phyloP scores from a whole-genome alignment of 2,329 filamentous ascomycete genomes.

The Monascus ruber region DNA sequence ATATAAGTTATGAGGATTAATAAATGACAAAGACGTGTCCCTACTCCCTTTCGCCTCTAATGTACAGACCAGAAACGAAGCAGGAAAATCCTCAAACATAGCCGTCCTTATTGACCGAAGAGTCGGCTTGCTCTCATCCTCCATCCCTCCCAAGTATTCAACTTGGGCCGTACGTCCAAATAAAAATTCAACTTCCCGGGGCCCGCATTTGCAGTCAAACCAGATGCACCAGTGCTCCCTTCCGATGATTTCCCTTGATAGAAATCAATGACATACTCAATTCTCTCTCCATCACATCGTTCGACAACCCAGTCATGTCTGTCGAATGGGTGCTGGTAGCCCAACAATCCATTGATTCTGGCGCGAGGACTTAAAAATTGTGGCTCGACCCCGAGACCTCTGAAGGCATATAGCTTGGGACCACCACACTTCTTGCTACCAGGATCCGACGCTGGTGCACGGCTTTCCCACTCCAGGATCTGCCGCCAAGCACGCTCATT shows the following conservation, averaged over 20 bases:
- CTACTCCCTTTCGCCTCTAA: conserved; percentile 18
- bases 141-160: conserved; percentile 52
- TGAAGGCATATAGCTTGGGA: conserved; percentile 73
- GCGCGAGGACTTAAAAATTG: conserved; percentile 66
- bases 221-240: conserved; percentile 14
- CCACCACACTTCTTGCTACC: conserved; percentile 60
- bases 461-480: conserved; percentile 79
- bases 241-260: conserved; percentile 59
- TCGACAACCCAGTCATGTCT: conserved; percentile 96
- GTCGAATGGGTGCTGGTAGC: conserved; percentile 89
- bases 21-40: conserved; percentile 8
- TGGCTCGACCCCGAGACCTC: conserved; percentile 46
- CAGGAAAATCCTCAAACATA: neutral
- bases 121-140: conserved; percentile 43
- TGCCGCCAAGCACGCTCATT: conserved; percentile 94
- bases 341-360: conserved; percentile 67
- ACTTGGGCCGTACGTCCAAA: conserved; percentile 53
- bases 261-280: conserved; percentile 98
- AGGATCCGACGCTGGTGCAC: conserved; percentile 43
- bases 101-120: conserved; percentile 30
- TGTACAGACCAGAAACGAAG: conserved; percentile 5
- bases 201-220: conserved; percentile 19
- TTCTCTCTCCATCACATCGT: conserved; percentile 58
- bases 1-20: conserved; percentile 23
- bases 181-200: conserved; percentile 48